Conservation (phyloP, 495 filamentous ascomycete genomes). For the Talaromyces wortmannii region DNA sequence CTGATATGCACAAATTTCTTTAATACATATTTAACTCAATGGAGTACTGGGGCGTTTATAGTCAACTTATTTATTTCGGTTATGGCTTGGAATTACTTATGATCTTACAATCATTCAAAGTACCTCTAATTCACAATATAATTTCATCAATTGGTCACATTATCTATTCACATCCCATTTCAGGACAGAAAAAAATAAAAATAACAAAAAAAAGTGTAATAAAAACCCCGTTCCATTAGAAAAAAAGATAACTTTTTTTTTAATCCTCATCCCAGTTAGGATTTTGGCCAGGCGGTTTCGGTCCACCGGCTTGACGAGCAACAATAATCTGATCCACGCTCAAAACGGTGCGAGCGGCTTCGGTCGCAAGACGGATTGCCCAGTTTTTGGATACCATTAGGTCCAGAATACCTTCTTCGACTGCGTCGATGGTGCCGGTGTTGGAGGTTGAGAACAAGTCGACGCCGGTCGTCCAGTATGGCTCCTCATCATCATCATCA, state of each 20-base stretch:
- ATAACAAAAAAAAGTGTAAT: background rate
- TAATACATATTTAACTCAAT: too few relatives aligned
- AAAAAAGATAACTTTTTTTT: background rate
- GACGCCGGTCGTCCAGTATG: constrained; percentile 84
- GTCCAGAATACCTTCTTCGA: constrained; percentile 88
- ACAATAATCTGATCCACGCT: constrained; percentile 99
- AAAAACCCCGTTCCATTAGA: background rate
- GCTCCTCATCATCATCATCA: constrained; percentile 46
- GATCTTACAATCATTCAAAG: background rate
- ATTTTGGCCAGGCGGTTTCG: constrained; percentile 92
- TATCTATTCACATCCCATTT: background rate
- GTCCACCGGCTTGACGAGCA: constrained; percentile 91
- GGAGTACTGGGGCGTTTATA: too few relatives aligned
- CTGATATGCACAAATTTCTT: too few relatives aligned
- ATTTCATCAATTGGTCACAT: background rate
- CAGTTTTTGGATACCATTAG: constrained; percentile 85
- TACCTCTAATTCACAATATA: background rate
- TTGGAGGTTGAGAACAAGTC: constrained; percentile 84
- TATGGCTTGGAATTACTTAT: too few relatives aligned
- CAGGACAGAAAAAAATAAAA: background rate
- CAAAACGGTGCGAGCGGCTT: constrained; percentile 87
- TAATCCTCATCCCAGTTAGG: constrained; percentile 99
- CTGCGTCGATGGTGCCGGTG: constrained; percentile 77
- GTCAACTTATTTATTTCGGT: too few relatives aligned
- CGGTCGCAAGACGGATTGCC: constrained; percentile 94